A percentile compares a stretch with the other conserved stretches of the same genome.
These are phyloP conservation scores for Chaetothyriales sp. DNA, from an alignment of 2,329 filamentous ascomycete species.

Conservation along the genomic window DNA sequence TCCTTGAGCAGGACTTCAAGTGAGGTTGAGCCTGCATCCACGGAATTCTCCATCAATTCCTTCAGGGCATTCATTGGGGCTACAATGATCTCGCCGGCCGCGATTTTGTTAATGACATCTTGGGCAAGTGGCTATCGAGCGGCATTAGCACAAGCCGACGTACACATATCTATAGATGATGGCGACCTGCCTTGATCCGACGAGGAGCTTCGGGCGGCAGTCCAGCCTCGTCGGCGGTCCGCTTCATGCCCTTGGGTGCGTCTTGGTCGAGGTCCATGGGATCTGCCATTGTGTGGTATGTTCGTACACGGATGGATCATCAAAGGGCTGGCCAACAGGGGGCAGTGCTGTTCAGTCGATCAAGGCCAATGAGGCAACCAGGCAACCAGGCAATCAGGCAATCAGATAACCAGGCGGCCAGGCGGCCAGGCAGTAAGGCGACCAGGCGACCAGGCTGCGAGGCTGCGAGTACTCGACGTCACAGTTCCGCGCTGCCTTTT, in stretches of 20 bases:
- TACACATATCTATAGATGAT: too few species aligned
- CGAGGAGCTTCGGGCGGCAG: slow-evolving; percentile 30
- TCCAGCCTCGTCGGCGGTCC: slow-evolving; percentile 35
- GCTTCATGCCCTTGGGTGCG: slow-evolving; percentile 33
- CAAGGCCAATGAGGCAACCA: background rate
- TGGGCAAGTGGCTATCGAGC: slow-evolving; percentile 60
- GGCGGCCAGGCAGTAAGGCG: background rate
- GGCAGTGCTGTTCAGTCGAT: background rate
- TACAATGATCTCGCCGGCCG: slow-evolving; percentile 94
- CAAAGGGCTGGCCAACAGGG: background rate
- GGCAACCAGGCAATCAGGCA: background rate
- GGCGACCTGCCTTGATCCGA: slow-evolving; percentile 35
- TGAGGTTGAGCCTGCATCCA: slow-evolving; percentile 88
- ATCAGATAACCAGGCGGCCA: background rate
- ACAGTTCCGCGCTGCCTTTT: background rate
- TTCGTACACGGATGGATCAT: background rate
- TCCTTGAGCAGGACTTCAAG: slow-evolving; percentile 89
- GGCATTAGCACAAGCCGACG: slow-evolving; percentile 14
- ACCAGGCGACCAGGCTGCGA: background rate
- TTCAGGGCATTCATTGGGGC: slow-evolving; percentile 92
- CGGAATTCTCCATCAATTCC: slow-evolving; percentile 90
- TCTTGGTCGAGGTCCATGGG: slow-evolving; percentile 32
- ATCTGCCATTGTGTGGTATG: slow-evolving; percentile 22
- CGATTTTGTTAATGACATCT: slow-evolving; percentile 96
- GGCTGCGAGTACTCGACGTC: background rate